Evolutionary conservation across 2,329 filamentous ascomycete species (phyloP), one percentile per base, ranked within the genome.

Genomic region (Exserohilum turcica): DNA sequence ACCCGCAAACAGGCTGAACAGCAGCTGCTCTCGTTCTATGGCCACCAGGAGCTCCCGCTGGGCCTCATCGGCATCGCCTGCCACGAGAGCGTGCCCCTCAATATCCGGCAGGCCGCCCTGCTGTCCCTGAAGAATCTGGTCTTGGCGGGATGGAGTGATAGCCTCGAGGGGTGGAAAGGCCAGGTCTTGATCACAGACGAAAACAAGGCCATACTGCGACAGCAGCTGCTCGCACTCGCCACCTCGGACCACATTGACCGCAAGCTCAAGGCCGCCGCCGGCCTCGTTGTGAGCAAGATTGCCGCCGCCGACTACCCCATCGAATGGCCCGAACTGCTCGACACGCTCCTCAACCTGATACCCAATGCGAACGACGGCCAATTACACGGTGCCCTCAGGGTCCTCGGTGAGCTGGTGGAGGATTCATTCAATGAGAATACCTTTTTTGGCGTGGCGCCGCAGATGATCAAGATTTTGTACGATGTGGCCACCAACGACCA

Each of bases 401-500:
- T 97, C 19, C 84, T 99, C 38, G 82, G 85, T 61, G 93, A 97
- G 74, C 81, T 99, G 39, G 90, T 99, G 21, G 92, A 97, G 58
- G 93, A 96, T 69, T 92, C 91, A 61, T 84, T 99, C 74, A 95
- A 88, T 69, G 93, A 97, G 72, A 90, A 92, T 57, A 92, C 97
- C 65, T 99, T 99, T 81, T 97, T 97, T 74, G 84, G 84, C 53
- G 90, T 96, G 65, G 94, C 93, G 7, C 82, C 87, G 32, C 88
- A 95, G 67, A 89, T 99, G 53, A 87, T 97, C 70, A 88, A 88
- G 66, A 86, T 88, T 44, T 84, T 97, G 28, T 94, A 91, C 73
- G 84, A 90, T 65, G 88, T 96, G 32, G 91, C 92, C 12, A 82
- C 90, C 51, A 90, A 90, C 71, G 84, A 89, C 54, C 82, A 82